A percentile compares a stretch with the other conserved stretches of the same genome.
Conservation (phyloP, 2,329 filamentous ascomycete genomes). For the Fusarium aywerte region DNA sequence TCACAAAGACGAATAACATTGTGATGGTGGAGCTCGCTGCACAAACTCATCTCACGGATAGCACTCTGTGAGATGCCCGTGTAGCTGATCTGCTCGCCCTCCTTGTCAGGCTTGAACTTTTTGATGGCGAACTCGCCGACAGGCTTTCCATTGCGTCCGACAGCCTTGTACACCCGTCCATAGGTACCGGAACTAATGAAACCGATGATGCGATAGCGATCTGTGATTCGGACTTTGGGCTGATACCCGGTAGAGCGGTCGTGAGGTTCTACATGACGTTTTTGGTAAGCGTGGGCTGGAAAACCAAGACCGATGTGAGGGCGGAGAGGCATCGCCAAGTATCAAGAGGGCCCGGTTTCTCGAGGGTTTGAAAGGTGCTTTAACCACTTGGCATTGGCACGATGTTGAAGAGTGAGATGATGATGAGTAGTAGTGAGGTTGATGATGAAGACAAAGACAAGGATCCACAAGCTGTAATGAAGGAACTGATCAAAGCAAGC, state of each 20-base stretch:
- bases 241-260: slow-evolving; percentile 68
- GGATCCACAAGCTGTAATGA: slow-evolving; percentile 9
- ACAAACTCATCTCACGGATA: slow-evolving; percentile 96
- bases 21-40: slow-evolving; percentile 86
- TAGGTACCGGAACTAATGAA: slow-evolving; percentile 99
- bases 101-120: slow-evolving; percentile 99
- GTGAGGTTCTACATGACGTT: slow-evolving; percentile 59
- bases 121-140: slow-evolving; percentile 94
- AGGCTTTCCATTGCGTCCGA: slow-evolving; percentile 66
- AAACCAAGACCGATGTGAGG: slow-evolving; percentile 48
- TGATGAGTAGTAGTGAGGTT: slow-evolving; percentile 1
- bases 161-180: slow-evolving; percentile 96
- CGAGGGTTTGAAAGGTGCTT: neutral
- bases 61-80: slow-evolving; percentile 98
- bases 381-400: slow-evolving; percentile 42
- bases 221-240: slow-evolving; percentile 87
- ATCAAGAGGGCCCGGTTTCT: neutral
- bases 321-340: slow-evolving; percentile 50
- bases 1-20: slow-evolving; percentile 94
- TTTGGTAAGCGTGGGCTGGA: slow-evolving; percentile 49
- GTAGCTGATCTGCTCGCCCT: slow-evolving; percentile 93
- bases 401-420: slow-evolving; percentile 2
- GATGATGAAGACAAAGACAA: slow-evolving; percentile 1
- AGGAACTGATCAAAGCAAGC: slow-evolving; percentile 6
- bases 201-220: slow-evolving; percentile 95